Percentiles rank a stretch among this genome's conserved stretches.
Evolutionary conservation across 106 monocot species (phyloP).

Genomic region (Platanthera guangdongensis): DNA sequence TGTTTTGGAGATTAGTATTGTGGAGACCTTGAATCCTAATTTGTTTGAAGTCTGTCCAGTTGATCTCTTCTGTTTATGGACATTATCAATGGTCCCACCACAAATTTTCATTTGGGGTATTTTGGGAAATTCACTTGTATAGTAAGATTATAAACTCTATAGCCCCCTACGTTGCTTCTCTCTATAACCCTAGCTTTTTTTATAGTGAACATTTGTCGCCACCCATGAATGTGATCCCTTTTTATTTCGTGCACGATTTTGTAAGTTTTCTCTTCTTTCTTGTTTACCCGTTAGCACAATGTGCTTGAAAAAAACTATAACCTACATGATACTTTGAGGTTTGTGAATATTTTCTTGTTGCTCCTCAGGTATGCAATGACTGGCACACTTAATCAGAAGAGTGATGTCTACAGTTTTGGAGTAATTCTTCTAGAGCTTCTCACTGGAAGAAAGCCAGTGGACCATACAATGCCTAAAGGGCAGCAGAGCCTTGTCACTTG

Average conservation of each 20-base stretch:
- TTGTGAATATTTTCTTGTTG: neutral
- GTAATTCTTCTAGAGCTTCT: slow-evolving; percentile 15
- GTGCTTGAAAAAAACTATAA: neutral
- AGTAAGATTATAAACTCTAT: no score
- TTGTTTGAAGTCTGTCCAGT: no score
- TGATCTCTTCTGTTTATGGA: neutral
- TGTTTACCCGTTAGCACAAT: no score
- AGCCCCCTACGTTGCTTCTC: no score
- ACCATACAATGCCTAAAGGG: slow-evolving; percentile 20
- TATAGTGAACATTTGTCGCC: no score
- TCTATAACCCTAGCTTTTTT: no score
- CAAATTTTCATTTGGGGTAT: no score
- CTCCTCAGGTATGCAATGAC: slow-evolving; percentile 6
- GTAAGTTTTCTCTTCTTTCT: no score
- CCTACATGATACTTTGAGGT: neutral
- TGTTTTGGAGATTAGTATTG: neutral
- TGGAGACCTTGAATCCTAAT: no score
- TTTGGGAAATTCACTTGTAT: no score
- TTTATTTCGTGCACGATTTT: no score
- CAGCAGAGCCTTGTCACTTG: slow-evolving; percentile 32
- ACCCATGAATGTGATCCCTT: no score
- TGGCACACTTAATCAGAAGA: slow-evolving; percentile 19
- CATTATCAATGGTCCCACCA: neutral
- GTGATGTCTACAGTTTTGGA: slow-evolving; percentile 21
- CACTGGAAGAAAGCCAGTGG: slow-evolving; percentile 15